Conservation (phyloP, 306 rosid genomes). For the Adenanthera pavonina region DNA sequence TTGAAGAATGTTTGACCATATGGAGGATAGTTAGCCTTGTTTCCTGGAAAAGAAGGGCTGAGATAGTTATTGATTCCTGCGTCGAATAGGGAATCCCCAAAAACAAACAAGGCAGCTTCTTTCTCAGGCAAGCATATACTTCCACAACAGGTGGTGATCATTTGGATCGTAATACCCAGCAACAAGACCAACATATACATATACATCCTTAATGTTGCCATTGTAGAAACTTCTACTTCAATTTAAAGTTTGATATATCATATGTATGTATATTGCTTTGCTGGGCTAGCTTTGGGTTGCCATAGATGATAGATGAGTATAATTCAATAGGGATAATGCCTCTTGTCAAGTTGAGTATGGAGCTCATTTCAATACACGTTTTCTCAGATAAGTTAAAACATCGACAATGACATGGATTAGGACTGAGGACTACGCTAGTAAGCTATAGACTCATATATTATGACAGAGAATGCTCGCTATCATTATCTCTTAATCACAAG, state of each 20-base stretch:
- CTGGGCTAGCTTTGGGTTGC: not conserved
- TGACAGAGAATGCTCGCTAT: too few species aligned
- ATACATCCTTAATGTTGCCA: not conserved
- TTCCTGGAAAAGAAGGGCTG: conserved; percentile 26
- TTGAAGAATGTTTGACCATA: conserved; percentile 54
- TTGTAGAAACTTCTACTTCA: not conserved
- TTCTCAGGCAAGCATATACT: conserved; percentile 19
- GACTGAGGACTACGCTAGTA: too few species aligned
- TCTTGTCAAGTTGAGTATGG: not conserved
- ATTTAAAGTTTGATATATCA: not conserved
- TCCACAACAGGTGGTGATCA: not conserved
- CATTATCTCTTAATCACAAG: too few species aligned
- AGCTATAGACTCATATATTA: too few species aligned
- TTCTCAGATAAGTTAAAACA: not conserved
- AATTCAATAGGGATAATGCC: not conserved
- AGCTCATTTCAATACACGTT: not conserved
- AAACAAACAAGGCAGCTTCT: conserved; percentile 44
- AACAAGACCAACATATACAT: not conserved
- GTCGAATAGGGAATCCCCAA: conserved; percentile 66
- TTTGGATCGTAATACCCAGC: not conserved
- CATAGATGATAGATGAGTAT: not conserved
- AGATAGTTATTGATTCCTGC: conserved; percentile 59
- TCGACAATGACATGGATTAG: not conserved
- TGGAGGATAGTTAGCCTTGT: conserved; percentile 43
- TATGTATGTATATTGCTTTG: not conserved